Evolutionary conservation across 192 early-diverging fungal genomes (phyloP), one percentile per base, ranked within the genome.

Genomic region (Umbelopsis vinacea): DNA sequence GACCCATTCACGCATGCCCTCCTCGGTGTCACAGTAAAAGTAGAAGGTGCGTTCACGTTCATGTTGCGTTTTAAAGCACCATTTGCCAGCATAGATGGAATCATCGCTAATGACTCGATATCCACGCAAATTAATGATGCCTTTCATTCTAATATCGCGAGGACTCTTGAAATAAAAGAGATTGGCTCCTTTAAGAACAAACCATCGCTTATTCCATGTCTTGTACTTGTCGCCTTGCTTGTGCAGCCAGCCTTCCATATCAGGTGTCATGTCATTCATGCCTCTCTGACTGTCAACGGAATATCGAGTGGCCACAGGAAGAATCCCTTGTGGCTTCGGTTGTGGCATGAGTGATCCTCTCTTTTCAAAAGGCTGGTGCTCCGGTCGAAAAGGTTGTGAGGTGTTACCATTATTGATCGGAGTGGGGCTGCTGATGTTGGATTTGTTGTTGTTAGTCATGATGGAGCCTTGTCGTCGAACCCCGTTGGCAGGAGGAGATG

Each of bases 1-100:
- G 43, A 90, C 78, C 89, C 89, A 90, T 11, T 78, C 80, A 46
- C 75, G 79, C 73, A 86, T 78, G 22, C 74, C 80, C 3, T 52
- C 71, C 43, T 84, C 81, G 22, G 78, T 77, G 17, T 90, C 86
- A 2, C 84, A 82, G 67, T 85, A 86, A 70, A 90, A 88, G 57
- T 75, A 87, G 75, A 87, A 87, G 19, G 83, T 82, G 35, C 87
- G 81, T 57, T 86, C 82, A 8, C 74, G 75, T 22, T 87, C 86
- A 46, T 90, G 89, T 9, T 84, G 76, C 0, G 81, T 83, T 70
- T 85, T 88, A 68, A 90, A 90, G 46, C 84, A 85, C 52, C 85
- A 90, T 71, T 90, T 90, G 33, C 89, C 89, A 2, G 83, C 66
- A 53, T 78, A 76, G 35, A 88, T 86, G 37, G 83, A 82, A 48